These are phyloP conservation scores for Hibiscus syriacus DNA, from an alignment of 345 rosid genomes.

Conservation along the genomic window DNA sequence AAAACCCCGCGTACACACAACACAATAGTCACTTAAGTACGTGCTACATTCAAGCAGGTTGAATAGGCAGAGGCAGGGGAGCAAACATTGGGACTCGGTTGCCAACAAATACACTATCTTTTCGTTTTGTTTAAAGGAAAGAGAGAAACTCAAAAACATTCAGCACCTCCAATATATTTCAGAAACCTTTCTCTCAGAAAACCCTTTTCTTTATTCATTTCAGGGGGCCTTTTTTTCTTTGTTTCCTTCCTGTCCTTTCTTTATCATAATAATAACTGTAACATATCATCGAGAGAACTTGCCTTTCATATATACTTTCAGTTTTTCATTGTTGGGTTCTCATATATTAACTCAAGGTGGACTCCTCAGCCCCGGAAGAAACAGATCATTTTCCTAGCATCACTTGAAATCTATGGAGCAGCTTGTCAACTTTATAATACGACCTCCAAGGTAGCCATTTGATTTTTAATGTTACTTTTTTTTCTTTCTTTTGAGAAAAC, in stretches of 20 bases:
- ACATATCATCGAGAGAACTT: background rate
- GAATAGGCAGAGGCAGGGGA: background rate
- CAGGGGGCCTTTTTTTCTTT: background rate
- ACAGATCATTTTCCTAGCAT: constrained; percentile 3
- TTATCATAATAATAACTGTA: background rate
- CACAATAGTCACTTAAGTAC: background rate
- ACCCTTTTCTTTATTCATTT: constrained; percentile 9
- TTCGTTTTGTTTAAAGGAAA: background rate
- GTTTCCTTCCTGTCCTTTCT: background rate
- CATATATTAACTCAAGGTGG: background rate
- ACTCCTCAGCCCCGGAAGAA: background rate
- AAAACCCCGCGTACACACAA: background rate
- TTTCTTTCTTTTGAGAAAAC: background rate
- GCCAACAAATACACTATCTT: background rate
- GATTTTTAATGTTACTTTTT: background rate
- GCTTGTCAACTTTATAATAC: constrained; percentile 84
- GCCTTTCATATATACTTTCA: background rate
- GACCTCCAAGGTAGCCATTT: constrained; percentile 71
- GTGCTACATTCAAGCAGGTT: background rate
- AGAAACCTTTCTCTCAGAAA: background rate
- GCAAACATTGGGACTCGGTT: background rate
- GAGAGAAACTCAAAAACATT: background rate
- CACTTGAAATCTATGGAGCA: constrained; percentile 56
- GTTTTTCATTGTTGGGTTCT: background rate
- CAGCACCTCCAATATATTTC: background rate